Evolutionary conservation across 2,329 filamentous ascomycete genomes (phyloP).

Genomic region (Pseudonectria buxi): DNA sequence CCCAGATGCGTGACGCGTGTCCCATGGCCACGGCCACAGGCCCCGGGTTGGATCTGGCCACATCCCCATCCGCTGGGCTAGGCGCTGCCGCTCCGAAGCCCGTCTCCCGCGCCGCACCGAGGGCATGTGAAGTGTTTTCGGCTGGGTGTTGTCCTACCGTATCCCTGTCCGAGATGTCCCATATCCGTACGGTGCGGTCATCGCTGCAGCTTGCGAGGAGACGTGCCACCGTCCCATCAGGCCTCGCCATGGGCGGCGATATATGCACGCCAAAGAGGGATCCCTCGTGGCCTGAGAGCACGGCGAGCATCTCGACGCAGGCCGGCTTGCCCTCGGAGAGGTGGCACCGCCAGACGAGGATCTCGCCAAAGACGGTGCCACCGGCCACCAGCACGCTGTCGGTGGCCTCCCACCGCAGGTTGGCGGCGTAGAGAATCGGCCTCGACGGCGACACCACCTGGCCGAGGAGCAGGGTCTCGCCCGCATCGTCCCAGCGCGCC

Average conservation of each 20-base stretch:
- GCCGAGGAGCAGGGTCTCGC: constrained; percentile 34
- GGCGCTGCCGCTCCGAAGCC: constrained; percentile 45
- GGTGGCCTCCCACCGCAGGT: constrained; percentile 55
- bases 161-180: constrained; percentile 64
- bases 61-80: constrained; percentile 14
- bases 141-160: neutral
- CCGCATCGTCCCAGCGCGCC: constrained; percentile 30
- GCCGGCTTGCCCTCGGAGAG: constrained; percentile 15
- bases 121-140: constrained; percentile 5
- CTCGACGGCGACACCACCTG: constrained; percentile 58
- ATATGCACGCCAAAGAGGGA: constrained; percentile 89
- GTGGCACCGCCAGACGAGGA: constrained; percentile 77
- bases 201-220: constrained; percentile 92
- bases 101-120: constrained; percentile 45
- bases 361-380: constrained; percentile 91
- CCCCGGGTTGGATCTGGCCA: constrained; percentile 11
- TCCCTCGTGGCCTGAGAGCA: constrained; percentile 71
- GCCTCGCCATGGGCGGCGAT: constrained; percentile 46
- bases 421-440: constrained; percentile 83
- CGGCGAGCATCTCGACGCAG: constrained; percentile 40
- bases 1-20: constrained; percentile 86
- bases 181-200: constrained; percentile 81
- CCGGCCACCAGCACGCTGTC: constrained; percentile 67
- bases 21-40: constrained; percentile 72
- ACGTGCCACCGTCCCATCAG: constrained; percentile 38